Evolutionary conservation across 768 basidiomycete genomes (phyloP).

Genomic region (Atractiella rhizophila): DNA sequence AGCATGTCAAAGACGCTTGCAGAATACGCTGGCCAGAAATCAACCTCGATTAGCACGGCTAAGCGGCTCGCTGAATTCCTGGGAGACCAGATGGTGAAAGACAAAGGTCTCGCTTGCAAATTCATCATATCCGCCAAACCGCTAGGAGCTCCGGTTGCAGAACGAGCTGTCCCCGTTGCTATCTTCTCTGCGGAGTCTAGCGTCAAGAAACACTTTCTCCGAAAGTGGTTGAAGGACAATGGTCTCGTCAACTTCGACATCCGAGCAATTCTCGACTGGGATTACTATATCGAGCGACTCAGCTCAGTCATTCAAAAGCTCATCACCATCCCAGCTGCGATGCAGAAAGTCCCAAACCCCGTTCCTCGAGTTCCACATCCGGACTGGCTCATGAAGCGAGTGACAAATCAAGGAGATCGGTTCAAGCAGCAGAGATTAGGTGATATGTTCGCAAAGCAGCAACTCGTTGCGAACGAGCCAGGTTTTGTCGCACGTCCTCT

Average conservation of each 20-base stretch:
- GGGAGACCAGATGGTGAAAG: constrained; percentile 96
- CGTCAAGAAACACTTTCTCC: constrained; percentile 66
- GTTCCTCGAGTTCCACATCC: constrained; percentile 88
- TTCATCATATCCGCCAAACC: constrained; percentile 96
- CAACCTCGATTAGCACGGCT: constrained; percentile 92
- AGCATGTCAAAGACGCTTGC: constrained; percentile 93
- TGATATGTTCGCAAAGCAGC: constrained; percentile 49
- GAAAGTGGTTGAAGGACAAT: constrained; percentile 91
- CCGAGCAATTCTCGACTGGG: constrained; percentile 86
- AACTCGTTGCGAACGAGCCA: constrained; percentile 14
- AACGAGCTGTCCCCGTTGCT: constrained; percentile 83
- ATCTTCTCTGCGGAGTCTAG: constrained; percentile 90
- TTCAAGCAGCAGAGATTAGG: constrained; percentile 96
- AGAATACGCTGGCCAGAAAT: constrained; percentile 89
- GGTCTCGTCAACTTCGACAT: constrained; percentile 65
- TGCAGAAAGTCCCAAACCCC: constrained; percentile 90
- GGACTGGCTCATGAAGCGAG: constrained; percentile 82
- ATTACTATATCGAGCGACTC: constrained; percentile 88
- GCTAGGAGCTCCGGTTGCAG: constrained; percentile 77
- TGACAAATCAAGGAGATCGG: constrained; percentile 71
- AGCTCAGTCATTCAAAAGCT: constrained; percentile 96
- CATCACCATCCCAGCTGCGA: constrained; percentile 94
- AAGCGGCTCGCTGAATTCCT: constrained; percentile 84
- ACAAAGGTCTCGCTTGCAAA: constrained; percentile 93
- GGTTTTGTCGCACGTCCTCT: constrained; percentile 18